Percentiles rank a stretch among this genome's conserved stretches.
These are phyloP conservation scores for Datura wrightii DNA, from an alignment of 257 asterid genomes.

Conservation along the genomic window DNA sequence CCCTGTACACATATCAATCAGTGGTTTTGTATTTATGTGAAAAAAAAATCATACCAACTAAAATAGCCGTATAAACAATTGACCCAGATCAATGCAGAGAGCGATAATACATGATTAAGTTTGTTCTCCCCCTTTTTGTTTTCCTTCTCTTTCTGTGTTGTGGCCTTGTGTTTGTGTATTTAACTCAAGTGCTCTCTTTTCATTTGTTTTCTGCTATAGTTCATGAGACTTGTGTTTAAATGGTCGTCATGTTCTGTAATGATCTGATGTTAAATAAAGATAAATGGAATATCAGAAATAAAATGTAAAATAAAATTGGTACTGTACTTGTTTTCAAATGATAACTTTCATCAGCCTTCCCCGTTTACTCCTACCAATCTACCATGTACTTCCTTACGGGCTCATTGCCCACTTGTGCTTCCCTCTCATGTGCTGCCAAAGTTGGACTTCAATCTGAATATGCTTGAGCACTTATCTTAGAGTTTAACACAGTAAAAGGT, in stretches of 20 bases:
- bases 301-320: background rate
- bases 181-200: background rate
- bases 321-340: background rate
- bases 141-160: background rate
- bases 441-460: too few relatives aligned
- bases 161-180: background rate
- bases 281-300: background rate
- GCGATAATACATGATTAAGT: background rate
- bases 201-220: background rate
- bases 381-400: background rate
- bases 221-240: background rate
- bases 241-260: background rate
- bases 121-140: background rate
- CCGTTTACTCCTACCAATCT: background rate
- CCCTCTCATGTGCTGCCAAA: too few relatives aligned
- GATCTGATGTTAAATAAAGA: background rate
- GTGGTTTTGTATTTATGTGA: background rate
- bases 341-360: background rate
- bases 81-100: background rate
- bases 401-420: too few relatives aligned
- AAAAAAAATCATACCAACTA: background rate
- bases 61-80: background rate
- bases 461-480: too few relatives aligned
- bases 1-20: background rate
- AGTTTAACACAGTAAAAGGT: too few relatives aligned